phyloP scores from a whole-genome alignment of 768 basidiomycete genomes.

The Naganishia antarctica region DNA sequence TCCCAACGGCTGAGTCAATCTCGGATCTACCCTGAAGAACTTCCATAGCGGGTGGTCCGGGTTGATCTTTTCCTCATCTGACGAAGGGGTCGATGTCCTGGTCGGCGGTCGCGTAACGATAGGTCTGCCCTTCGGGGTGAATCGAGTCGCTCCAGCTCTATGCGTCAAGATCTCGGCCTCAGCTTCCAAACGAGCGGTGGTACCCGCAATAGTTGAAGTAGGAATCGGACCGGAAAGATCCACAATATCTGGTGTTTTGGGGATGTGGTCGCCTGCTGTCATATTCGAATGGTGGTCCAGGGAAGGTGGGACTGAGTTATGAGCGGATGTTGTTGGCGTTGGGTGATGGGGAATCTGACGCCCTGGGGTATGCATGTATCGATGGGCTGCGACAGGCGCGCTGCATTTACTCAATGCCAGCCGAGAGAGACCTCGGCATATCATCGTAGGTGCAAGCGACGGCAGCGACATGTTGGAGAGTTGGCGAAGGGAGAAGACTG shows the following conservation, averaged over 20 bases:
- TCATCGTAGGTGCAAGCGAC: neutral
- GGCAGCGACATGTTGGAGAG: neutral
- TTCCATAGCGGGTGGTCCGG: conserved; percentile 43
- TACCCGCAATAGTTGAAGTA: conserved; percentile 3
- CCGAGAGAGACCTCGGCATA: conserved; percentile 4
- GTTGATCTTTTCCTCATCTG: conserved; percentile 31
- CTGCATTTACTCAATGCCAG: neutral
- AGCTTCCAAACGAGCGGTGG: conserved; percentile 13
- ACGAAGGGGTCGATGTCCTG: conserved; percentile 26
- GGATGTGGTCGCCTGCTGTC: conserved; percentile 5
- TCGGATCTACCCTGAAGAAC: conserved; percentile 42
- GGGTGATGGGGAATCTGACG: conserved; percentile 40
- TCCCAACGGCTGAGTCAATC: conserved; percentile 12
- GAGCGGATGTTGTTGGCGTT: conserved; percentile 32
- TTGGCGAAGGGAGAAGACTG: too few species aligned
- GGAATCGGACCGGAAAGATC: conserved; percentile 3
- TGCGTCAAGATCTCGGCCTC: conserved; percentile 11
- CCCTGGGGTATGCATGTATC: conserved; percentile 37
- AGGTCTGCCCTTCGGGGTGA: conserved; percentile 37
- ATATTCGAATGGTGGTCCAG: conserved; percentile 22
- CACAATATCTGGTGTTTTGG: neutral
- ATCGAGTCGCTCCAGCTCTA: conserved; percentile 18
- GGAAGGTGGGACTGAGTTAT: conserved; percentile 19
- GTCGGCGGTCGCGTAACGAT: conserved; percentile 38
- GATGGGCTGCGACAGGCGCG: neutral